A percentile compares a stretch with the other conserved stretches of the same genome.
Conservation (phyloP, 805 yeast species). For the Saccharomyces kudriavzevii region DNA sequence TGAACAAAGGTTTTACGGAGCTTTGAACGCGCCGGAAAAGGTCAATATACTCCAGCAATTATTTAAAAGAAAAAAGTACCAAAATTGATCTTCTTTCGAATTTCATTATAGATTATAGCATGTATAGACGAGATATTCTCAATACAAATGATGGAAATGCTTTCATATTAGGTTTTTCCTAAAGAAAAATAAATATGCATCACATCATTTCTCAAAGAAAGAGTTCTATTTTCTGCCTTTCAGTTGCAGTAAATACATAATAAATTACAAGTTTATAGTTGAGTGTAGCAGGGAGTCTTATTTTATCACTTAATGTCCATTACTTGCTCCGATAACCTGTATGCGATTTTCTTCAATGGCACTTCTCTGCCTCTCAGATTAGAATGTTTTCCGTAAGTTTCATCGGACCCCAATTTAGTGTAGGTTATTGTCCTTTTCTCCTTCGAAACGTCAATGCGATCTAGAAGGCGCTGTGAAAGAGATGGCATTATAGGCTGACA, state of each 20-base stretch:
- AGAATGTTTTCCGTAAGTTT: conserved; percentile 49
- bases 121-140: background rate
- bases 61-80: conserved; percentile 3
- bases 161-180: background rate
- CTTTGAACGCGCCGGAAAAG: background rate
- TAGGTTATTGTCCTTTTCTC: conserved; percentile 36
- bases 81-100: background rate
- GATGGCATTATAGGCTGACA: conserved; percentile 69
- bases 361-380: conserved; percentile 42
- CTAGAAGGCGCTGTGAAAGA: conserved; percentile 48
- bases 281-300: background rate
- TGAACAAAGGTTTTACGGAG: conserved; percentile 2
- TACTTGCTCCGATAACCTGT: background rate
- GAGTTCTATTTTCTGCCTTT: background rate
- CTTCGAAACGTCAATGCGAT: conserved; percentile 49
- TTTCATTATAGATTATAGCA: background rate
- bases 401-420: conserved; percentile 51
- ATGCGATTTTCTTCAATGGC: conserved; percentile 36
- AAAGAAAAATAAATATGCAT: background rate
- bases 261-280: background rate
- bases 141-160: background rate
- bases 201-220: background rate
- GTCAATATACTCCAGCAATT: background rate
- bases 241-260: background rate
- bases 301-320: background rate